These are phyloP conservation scores for Talaromyces trachyspermus DNA, from an alignment of 495 filamentous ascomycete genomes.

Conservation along the genomic window DNA sequence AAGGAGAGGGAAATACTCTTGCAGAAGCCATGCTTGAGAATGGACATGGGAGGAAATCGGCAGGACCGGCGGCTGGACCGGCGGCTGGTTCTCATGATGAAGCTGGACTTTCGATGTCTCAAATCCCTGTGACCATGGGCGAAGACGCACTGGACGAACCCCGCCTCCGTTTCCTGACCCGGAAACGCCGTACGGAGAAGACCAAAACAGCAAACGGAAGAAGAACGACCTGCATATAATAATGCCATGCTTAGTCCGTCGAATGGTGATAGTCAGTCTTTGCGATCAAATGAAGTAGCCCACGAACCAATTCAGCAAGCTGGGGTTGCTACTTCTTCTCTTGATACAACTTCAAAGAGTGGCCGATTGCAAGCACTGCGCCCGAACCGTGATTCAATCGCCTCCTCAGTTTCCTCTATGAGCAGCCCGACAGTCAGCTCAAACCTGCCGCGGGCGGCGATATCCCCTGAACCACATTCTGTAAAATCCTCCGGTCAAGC, in stretches of 20 bases:
- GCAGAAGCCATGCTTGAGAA: conserved; percentile 7
- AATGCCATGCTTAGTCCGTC: background rate
- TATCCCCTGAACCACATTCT: conserved; percentile 1
- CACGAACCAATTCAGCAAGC: too few species aligned
- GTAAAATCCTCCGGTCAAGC: background rate
- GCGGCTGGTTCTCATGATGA: background rate
- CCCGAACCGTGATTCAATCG: background rate
- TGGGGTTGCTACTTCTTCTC: too few species aligned
- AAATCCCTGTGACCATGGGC: conserved; percentile 2
- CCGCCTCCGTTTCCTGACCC: conserved; percentile 1
- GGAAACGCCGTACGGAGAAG: background rate
- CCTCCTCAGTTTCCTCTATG: conserved; percentile 4
- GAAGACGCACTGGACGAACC: conserved; percentile 4
- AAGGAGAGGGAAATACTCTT: conserved; percentile 3
- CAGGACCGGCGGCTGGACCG: too few species aligned
- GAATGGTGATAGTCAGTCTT: background rate
- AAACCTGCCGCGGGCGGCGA: background rate
- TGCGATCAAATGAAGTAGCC: background rate
- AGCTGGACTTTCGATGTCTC: background rate
- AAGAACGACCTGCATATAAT: background rate
- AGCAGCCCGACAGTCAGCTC: background rate
- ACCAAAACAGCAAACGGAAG: background rate
- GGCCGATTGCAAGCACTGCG: background rate
- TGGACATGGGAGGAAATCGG: background rate
- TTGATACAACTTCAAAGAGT: background rate